Conservation (phyloP, 1,284 basidiomycete species). For the Exsudoporus floridanus region DNA sequence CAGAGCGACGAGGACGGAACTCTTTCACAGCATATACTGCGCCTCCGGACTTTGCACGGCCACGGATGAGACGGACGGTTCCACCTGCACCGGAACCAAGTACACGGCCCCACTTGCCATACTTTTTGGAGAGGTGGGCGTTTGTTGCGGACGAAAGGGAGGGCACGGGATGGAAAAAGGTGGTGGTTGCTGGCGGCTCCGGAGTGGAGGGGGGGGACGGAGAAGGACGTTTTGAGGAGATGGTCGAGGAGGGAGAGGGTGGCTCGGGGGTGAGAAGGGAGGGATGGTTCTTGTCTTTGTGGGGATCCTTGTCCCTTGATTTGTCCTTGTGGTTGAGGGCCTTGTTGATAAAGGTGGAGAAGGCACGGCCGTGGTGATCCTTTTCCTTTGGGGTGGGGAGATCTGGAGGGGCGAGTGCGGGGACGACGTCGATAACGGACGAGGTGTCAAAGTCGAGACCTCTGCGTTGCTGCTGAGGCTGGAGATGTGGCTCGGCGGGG, state of each 20-base stretch:
- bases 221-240: conserved; percentile 28
- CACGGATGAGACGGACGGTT: conserved; percentile 95
- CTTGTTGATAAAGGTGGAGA: conserved; percentile 24
- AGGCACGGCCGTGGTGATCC: conserved; percentile 14
- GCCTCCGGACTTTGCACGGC: conserved; percentile 74
- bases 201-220: conserved; percentile 33
- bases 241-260: conserved; percentile 33
- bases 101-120: conserved; percentile 97
- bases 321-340: conserved; percentile 22
- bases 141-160: conserved; percentile 82
- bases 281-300: conserved; percentile 12
- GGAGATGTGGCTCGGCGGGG: conserved; percentile 39
- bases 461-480: conserved; percentile 37
- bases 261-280: conserved; percentile 30
- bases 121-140: conserved; percentile 94
- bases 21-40: conserved; percentile 96
- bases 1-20: conserved; percentile 85
- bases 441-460: conserved; percentile 41
- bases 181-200: conserved; percentile 29
- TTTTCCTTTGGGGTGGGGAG: conserved; percentile 21
- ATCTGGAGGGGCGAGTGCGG: conserved; percentile 23
- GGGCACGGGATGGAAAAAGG: conserved; percentile 37
- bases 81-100: conserved; percentile 97
- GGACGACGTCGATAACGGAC: conserved; percentile 34
- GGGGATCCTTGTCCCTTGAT: conserved; percentile 16